Conservation (phyloP, 2,329 filamentous ascomycete genomes). For the Pestalotiopsis sp. region DNA sequence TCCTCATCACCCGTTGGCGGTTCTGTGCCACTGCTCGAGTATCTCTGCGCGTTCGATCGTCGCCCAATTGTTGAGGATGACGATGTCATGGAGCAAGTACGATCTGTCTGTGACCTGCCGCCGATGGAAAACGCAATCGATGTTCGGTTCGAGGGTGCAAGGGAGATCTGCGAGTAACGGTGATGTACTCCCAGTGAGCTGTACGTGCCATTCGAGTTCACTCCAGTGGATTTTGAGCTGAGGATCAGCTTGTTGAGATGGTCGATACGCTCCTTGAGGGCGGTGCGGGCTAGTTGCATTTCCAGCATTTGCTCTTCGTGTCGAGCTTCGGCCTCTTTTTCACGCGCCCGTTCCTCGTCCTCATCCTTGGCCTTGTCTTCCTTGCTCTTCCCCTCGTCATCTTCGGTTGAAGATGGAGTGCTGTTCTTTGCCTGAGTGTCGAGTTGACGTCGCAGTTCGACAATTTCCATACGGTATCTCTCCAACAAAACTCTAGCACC, state of each 20-base stretch:
- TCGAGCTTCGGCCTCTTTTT: slow-evolving; percentile 80
- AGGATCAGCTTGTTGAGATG: slow-evolving; percentile 94
- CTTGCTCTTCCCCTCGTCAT: slow-evolving; percentile 28
- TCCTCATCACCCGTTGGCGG: slow-evolving; percentile 59
- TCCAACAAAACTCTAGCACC: slow-evolving; percentile 87
- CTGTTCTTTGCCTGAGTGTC: slow-evolving; percentile 79
- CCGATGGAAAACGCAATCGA: slow-evolving; percentile 68
- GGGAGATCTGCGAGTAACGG: slow-evolving; percentile 62
- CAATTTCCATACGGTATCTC: slow-evolving; percentile 91
- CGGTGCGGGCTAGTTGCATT: slow-evolving; percentile 95
- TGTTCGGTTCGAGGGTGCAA: slow-evolving; percentile 64
- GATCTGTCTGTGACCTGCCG: slow-evolving; percentile 56
- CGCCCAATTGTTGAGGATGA: slow-evolving; percentile 61
- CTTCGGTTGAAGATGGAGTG: slow-evolving; percentile 49
- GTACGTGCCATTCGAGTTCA: slow-evolving; percentile 77
- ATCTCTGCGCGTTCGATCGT: slow-evolving; percentile 49
- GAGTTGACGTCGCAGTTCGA: slow-evolving; percentile 77
- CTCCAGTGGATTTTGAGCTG: slow-evolving; percentile 92
- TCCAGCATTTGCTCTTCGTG: slow-evolving; percentile 98
- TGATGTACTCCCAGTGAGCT: slow-evolving; percentile 69
- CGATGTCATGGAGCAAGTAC: slow-evolving; percentile 70
- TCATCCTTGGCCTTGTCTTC: slow-evolving; percentile 65
- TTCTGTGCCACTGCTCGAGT: slow-evolving; percentile 44
- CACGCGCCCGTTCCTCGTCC: slow-evolving; percentile 72
- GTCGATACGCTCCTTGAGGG: slow-evolving; percentile 95